These are phyloP conservation scores for Schoenoplectus tabernaemontani DNA, from an alignment of 202 grass and related monocot genomes.

Conservation along the genomic window DNA sequence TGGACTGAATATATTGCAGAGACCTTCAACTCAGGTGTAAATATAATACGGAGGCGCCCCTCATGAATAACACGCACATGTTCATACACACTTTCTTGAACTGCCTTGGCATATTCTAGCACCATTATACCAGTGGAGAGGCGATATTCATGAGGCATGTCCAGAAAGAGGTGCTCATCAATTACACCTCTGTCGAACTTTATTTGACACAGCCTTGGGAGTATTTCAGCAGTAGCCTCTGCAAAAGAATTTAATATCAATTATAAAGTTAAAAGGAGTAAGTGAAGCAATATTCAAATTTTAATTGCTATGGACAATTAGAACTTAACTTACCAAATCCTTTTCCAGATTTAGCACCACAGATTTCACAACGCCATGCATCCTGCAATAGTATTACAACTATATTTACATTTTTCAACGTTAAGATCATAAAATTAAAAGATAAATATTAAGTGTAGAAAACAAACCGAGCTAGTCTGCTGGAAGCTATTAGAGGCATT, in stretches of 20 bases:
- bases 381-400: conserved; percentile 50
- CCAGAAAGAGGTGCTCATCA: conserved; percentile 77
- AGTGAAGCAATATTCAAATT: not conserved
- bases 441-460: not conserved
- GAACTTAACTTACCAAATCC: conserved; percentile 90
- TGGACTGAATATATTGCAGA: not conserved
- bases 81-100: conserved; percentile 90
- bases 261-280: not conserved
- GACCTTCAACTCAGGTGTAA: conserved; percentile 93
- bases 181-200: conserved; percentile 86
- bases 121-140: conserved; percentile 64
- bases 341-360: conserved; percentile 65
- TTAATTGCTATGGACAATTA: not conserved
- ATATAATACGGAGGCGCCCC: conserved; percentile 77
- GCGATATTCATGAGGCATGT: conserved; percentile 65
- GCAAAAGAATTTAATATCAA: conserved; percentile 11
- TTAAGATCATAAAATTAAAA: not conserved
- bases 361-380: conserved; percentile 79
- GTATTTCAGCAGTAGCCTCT: conserved; percentile 90
- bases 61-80: conserved; percentile 77
- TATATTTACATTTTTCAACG: conserved; percentile 6
- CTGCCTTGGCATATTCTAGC: conserved; percentile 72
- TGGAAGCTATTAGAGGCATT: conserved; percentile 52
- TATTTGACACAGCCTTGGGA: conserved; percentile 92
- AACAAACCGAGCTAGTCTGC: conserved; percentile 56